Base-by-base conservation (phyloP, 108 stramenopile species). In the Cyclotella baltica region DNA sequence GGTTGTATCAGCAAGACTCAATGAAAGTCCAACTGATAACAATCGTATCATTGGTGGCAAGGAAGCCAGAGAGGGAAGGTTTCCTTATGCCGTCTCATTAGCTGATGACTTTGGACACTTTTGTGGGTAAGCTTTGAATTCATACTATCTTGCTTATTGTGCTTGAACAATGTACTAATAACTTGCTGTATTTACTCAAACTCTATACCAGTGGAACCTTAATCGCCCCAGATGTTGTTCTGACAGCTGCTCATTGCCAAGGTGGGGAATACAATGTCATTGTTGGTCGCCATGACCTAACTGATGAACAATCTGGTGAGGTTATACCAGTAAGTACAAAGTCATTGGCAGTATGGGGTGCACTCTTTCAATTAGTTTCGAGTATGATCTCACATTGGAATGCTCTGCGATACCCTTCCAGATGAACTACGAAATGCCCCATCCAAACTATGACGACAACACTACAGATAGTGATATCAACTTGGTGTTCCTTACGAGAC, bases 241-340 rank as follows among this genome's bases (percentile, higher is more conserved):
- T 79, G 27, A 72, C 62, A 4, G 78, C 78, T 15, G 78, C 78
- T 16, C 78, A 72, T 33, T 79, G 70, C 38, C 34, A 35, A 27
- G 67, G 59, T 3, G 62, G 68, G 2, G 13, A 37, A 8, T 64
- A 70, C n/a, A 51, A 77, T 11, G 51, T 70, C 30, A 34, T 76
- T 11, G 22, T 76, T 11, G 66, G 66, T 1, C 64, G 75, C 5
- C 66, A 76, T 16, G 55, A 76, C 33, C 34, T 76, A 28, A 18
- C 29, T 30, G 57, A 52, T 52, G 57, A 58, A 10, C 25, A 28
- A 4, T 19, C 19, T 16, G 57, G 57, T 4, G 57, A 58, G 29
- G 57, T 9, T 5, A 58, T 58, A 58, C 57, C 57, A 28, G 57
- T 58, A 58, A 58, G 57, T 58, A 43, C 40, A 43, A 43, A 11